phyloP scores from a whole-genome alignment of 306 rosid genomes.

The Potentilla sterilis region DNA sequence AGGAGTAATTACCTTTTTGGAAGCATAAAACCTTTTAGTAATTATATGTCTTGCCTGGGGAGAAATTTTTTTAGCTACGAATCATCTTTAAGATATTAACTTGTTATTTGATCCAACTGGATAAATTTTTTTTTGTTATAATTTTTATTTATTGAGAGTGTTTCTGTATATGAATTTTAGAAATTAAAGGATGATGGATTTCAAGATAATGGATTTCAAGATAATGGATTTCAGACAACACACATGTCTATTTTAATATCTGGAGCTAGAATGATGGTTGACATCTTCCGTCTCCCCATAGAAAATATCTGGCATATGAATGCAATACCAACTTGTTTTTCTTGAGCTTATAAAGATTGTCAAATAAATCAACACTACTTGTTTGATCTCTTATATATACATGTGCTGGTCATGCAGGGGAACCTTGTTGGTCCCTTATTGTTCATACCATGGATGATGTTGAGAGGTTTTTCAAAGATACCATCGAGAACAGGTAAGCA shows the following conservation, averaged over 20 bases:
- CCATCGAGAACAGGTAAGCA: constrained; percentile 81
- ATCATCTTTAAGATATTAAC: not conserved
- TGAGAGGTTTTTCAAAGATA: constrained; percentile 78
- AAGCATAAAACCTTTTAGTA: not conserved
- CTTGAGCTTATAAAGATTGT: not conserved
- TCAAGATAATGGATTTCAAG: not conserved
- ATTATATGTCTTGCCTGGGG: not conserved
- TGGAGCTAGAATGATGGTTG: not conserved
- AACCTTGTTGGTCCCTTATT: constrained; percentile 76
- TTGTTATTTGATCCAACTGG: not conserved
- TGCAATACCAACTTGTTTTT: not conserved
- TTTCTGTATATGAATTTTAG: not conserved
- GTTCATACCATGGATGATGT: constrained; percentile 76
- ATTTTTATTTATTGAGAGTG: not conserved
- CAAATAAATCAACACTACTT: not conserved
- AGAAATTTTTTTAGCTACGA: not conserved
- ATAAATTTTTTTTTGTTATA: no score
- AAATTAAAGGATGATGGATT: not conserved
- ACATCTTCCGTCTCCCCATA: not conserved
- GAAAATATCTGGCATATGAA: not conserved
- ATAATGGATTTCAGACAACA: no score
- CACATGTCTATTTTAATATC: not conserved
- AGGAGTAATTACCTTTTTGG: not conserved
- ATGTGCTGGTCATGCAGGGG: constrained; percentile 51
- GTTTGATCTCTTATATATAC: not conserved